These are phyloP conservation scores for Elsinoe fawcettii DNA, from an alignment of 2,329 filamentous ascomycete genomes.

Conservation along the genomic window DNA sequence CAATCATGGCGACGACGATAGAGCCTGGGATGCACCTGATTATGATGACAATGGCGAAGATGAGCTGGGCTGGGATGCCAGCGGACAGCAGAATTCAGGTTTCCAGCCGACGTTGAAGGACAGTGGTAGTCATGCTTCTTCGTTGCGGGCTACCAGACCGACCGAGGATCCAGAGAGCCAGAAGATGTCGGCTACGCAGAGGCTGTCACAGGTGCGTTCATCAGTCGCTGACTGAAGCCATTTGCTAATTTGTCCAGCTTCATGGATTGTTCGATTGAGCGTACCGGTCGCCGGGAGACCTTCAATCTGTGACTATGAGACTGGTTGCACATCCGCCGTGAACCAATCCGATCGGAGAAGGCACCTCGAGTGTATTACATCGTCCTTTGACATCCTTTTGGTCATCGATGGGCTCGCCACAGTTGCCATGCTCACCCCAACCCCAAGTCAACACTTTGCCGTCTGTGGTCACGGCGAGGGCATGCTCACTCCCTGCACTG, in stretches of 20 bases:
- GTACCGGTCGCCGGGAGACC: background rate
- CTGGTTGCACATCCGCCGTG: conserved; percentile 88
- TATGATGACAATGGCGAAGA: conserved; percentile 59
- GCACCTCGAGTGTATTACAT: conserved; percentile 57
- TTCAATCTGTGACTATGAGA: conserved; percentile 54
- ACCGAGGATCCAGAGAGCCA: conserved; percentile 21
- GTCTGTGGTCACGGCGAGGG: conserved; percentile 58
- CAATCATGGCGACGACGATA: conserved; percentile 59
- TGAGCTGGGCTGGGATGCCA: conserved; percentile 67
- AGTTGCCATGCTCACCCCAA: conserved; percentile 98
- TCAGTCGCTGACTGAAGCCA: conserved; percentile 23
- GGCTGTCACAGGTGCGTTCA: conserved; percentile 57
- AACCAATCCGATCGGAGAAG: conserved; percentile 50
- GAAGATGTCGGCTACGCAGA: conserved; percentile 63
- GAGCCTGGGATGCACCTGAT: conserved; percentile 63
- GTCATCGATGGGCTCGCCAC: conserved; percentile 58
- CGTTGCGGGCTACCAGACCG: conserved; percentile 22
- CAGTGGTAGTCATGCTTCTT: conserved; percentile 25
- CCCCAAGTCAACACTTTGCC: conserved; percentile 77
- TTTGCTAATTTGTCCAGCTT: conserved; percentile 25
- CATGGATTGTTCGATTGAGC: conserved; percentile 34
- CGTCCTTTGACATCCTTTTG: conserved; percentile 60
- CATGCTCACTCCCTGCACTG: conserved; percentile 86
- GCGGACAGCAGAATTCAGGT: conserved; percentile 38
- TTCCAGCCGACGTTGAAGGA: conserved; percentile 41